Conservation (phyloP, 2,329 filamentous ascomycete species). For the Orbilia oligospora region DNA sequence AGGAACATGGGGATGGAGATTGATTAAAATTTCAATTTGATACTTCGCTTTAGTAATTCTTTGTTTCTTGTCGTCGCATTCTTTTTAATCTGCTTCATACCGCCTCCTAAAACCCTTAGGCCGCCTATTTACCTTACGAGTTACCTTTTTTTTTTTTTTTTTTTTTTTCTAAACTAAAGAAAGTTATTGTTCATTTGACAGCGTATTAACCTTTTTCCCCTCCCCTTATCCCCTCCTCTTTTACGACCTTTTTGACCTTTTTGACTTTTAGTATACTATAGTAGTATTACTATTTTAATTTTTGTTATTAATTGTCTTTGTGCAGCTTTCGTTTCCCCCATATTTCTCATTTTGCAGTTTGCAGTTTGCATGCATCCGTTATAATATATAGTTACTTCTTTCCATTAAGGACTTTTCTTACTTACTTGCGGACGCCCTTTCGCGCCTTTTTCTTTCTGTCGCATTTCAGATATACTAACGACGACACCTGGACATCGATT, state of each 20-base stretch:
- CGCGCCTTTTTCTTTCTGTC: constrained; percentile 32
- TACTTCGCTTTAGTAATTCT: constrained; percentile 53
- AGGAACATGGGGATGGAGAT: constrained; percentile 47
- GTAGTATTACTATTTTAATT: constrained; percentile 26
- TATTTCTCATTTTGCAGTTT: constrained; percentile 10
- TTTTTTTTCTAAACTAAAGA: constrained; percentile 36
- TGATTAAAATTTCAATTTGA: constrained; percentile 60
- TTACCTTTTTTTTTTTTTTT: constrained; percentile 29
- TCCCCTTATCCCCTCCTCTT: constrained; percentile 20
- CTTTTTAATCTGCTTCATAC: constrained; percentile 61
- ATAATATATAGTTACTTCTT: too few relatives aligned
- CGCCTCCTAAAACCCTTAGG: constrained; percentile 59
- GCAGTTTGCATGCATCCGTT: neutral
- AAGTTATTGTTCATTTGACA: constrained; percentile 27
- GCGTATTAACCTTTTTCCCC: neutral
- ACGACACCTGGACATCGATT: constrained; percentile 1
- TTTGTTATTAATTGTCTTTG: constrained; percentile 28
- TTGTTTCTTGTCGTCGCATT: constrained; percentile 58
- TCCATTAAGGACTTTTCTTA: too few relatives aligned
- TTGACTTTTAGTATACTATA: constrained; percentile 19
- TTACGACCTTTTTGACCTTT: constrained; percentile 16
- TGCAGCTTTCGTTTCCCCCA: constrained; percentile 12
- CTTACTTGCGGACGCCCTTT: neutral
- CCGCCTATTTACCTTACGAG: constrained; percentile 2
- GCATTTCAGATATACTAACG: constrained; percentile 50